Evolutionary conservation across 495 filamentous ascomycete genomes (phyloP), one percentile per base, ranked within the genome.

Genomic region (Pyronema omphalodes): DNA sequence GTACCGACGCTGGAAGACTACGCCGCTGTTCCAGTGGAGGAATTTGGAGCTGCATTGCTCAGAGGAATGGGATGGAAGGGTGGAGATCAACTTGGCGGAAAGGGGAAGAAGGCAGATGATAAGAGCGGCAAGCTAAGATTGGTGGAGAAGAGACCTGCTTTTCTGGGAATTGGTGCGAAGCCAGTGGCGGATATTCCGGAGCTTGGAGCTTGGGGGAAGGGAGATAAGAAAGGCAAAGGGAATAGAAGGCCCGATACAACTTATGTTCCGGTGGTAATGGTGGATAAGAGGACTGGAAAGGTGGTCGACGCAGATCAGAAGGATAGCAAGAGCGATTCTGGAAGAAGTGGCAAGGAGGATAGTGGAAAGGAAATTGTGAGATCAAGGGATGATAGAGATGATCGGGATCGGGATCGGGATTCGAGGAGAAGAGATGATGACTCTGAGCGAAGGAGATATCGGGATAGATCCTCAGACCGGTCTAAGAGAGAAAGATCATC

Each of bases 61-160:
- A 76, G 86, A 6, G 85, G 86, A 9, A 93, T 94, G 80, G 91
- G 91, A 4, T 95, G 88, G 89, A 83, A 83, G 61, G 85, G 94
- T 55, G 89, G 88, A 1, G 78, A 89, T 55, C 67, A 74, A 17
- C 69, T 85, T 23, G 81, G 79, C 6, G 74, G 75, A 63, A 73
- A 76, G 36, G 60, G 74, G 50, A 54, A 66, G 7, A 72, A 71
- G 51, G 67, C 52, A 7, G 14, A 18, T 12, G 68, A 11, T 70
- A 71, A 60, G 67, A 74, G 64, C 62, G 67, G 49, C 43, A 78
- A 73, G 57, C 64, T 64, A 0, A 69, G 69, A 43, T 67, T 74
- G 6, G 71, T 78, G 3, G 73, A 83, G 63, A 74, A 79, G 35
- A 74, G 87, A 18, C 83, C 86, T 18, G 86, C 86, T 17, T 73